phyloP scores from a whole-genome alignment of 2,329 filamentous ascomycete species.

The Cytospora schulzeri region DNA sequence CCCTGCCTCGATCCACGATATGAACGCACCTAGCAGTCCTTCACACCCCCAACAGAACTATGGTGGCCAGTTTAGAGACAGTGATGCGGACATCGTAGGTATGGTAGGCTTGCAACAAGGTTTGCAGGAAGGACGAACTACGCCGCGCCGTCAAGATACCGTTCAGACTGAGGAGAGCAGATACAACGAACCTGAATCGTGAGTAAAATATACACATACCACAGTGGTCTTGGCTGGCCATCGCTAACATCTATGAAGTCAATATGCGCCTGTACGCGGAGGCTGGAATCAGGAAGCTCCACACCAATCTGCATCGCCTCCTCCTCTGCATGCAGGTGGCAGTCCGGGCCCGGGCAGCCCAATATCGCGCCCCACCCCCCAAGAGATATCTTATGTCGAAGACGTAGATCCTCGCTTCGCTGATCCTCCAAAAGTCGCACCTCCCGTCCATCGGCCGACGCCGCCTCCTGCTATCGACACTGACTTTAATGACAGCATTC shows the following conservation, averaged over 20 bases:
- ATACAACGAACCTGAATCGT: constrained; percentile 72
- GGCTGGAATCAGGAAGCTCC: constrained; percentile 56
- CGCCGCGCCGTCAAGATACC: constrained; percentile 48
- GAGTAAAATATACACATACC: constrained; percentile 43
- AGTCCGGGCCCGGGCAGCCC: constrained; percentile 40
- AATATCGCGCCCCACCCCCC: constrained; percentile 39
- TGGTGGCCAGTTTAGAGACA: constrained; percentile 55
- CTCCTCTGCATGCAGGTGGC: constrained; percentile 30
- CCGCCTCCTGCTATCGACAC: constrained; percentile 33
- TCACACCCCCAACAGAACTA: constrained; percentile 44
- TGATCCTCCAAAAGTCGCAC: constrained; percentile 41
- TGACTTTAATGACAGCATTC: constrained; percentile 39
- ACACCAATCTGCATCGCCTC: constrained; percentile 41
- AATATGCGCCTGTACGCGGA: constrained; percentile 59
- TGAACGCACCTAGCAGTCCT: constrained; percentile 70
- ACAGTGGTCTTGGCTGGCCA: neutral
- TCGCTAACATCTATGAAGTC: constrained; percentile 33
- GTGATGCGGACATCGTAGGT: constrained; percentile 71
- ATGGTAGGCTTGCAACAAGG: constrained; percentile 57
- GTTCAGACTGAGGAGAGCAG: constrained; percentile 68
- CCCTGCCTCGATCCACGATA: constrained; percentile 66
- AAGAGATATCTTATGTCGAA: constrained; percentile 50
- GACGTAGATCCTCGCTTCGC: constrained; percentile 90
- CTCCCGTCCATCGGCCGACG: constrained; percentile 36
- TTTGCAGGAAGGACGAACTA: constrained; percentile 59